phyloP scores from a whole-genome alignment of 306 rosid genomes.

The Lathyrus tuberosus region DNA sequence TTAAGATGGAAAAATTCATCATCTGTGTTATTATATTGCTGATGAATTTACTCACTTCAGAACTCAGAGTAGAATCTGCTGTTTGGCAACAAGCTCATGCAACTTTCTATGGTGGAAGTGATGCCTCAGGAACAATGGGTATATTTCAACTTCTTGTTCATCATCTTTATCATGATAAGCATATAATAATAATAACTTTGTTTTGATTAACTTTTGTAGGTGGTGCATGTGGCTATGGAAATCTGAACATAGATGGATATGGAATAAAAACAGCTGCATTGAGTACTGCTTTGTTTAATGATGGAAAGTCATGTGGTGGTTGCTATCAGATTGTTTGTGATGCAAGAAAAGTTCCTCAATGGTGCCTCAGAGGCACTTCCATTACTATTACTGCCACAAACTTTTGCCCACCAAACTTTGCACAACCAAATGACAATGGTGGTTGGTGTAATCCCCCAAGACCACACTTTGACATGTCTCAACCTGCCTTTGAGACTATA shows the following conservation, averaged over 20 bases:
- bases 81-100: slow-evolving; percentile 60
- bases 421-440: slow-evolving; percentile 58
- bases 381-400: slow-evolving; percentile 76
- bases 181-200: background rate
- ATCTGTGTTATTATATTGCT: slow-evolving; percentile 31
- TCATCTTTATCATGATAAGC: background rate
- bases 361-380: slow-evolving; percentile 60
- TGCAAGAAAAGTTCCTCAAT: slow-evolving; percentile 49
- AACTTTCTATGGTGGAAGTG: slow-evolving; percentile 74
- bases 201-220: slow-evolving; percentile 35
- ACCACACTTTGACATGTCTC: slow-evolving; percentile 72
- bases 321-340: slow-evolving; percentile 69
- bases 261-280: slow-evolving; percentile 70
- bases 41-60: slow-evolving; percentile 39
- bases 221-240: slow-evolving; percentile 84
- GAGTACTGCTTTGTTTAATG: slow-evolving; percentile 61
- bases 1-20: slow-evolving; percentile 42
- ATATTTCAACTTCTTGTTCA: slow-evolving; percentile 9
- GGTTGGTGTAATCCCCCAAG: slow-evolving; percentile 77
- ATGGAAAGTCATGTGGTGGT: slow-evolving; percentile 70
- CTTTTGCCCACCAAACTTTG: slow-evolving; percentile 69
- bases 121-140: slow-evolving; percentile 78
- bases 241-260: slow-evolving; percentile 60
- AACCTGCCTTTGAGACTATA: slow-evolving; percentile 57
- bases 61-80: slow-evolving; percentile 43